These are phyloP conservation scores for Naumovozyma castellii DNA, from an alignment of 805 yeast genomes.

Conservation along the genomic window DNA sequence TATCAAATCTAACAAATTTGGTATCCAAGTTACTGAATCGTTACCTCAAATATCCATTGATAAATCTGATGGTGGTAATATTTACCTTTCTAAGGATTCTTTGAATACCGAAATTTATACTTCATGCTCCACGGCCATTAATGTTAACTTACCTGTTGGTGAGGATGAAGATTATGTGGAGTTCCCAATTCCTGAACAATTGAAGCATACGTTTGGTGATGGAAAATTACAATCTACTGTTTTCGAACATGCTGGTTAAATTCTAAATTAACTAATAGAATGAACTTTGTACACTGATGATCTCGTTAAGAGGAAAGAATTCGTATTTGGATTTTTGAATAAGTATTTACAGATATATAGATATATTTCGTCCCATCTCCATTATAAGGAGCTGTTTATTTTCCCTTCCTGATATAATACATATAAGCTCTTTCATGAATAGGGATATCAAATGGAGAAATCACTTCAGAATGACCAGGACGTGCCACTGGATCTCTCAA, in stretches of 20 bases:
- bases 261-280: no score
- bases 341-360: background rate
- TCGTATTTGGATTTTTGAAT: no score
- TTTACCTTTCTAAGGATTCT: constrained; percentile 68
- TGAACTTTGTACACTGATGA: no score
- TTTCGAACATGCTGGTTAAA: constrained; percentile 73
- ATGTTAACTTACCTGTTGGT: constrained; percentile 68
- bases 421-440: constrained; percentile 90
- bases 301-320: background rate
- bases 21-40: constrained; percentile 72
- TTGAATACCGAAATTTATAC: constrained; percentile 71
- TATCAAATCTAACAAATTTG: constrained; percentile 72
- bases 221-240: constrained; percentile 62
- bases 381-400: no score
- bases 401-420: constrained; percentile 78
- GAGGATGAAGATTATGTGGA: constrained; percentile 70
- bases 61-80: constrained; percentile 76
- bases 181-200: constrained; percentile 83
- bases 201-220: constrained; percentile 55
- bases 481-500: constrained; percentile 94
- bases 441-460: constrained; percentile 74
- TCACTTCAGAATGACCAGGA: constrained; percentile 93
- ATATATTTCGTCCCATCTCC: no score
- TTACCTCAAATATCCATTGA: constrained; percentile 82
- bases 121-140: constrained; percentile 75